Base-by-base conservation (phyloP, 768 basidiomycete species). In the Hericium coralloides region DNA sequence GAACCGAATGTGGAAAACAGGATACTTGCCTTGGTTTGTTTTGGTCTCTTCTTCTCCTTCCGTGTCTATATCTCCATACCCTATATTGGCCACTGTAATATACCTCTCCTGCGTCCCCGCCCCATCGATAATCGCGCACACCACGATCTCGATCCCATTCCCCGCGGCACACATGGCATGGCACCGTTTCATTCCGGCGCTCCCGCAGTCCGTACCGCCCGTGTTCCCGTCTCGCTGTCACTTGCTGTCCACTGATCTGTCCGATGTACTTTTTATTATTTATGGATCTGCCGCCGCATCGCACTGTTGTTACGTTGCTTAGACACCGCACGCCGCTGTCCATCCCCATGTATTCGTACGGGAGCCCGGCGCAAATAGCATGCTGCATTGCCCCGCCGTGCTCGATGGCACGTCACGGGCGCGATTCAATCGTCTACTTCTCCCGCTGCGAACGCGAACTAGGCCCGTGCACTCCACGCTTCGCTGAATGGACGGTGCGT, bases 31-130 rank as follows among this genome's bases (percentile, higher is more conserved):
- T 45, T 52, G 38, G 22, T 37, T 59, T 41, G 45, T 36, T 43
- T 59, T 58, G 41, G 52, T 52, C 38, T 55, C 54, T 43, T 45
- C 43, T 43, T 43, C 36, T 31, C 57, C 23, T 45, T 26, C 22
- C 41, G 23, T 38, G 38, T 43, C 37, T 38, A 51, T 37, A 51
- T 52, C 52, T 52, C 48, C 59, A 62, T 62, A 62, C 57, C 61
- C 52, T 62, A 62, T 54, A 57, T 17, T 52, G 38, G 38, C 57
- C 59, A 18, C 22, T 38, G 55, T 62, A 62, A 62, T 62, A 58
- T 58, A 56, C 59, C 59, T 59, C 37, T 18, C 50, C 37, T 38
- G n/a, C 51, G n/a, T 49, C 20, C 49, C 17, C n/a, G n/a, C 38
- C 23, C 25, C 36, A 53, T 45, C 55, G 26, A 17, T 38, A n/a